Evolutionary conservation across 176 grass and related monocot species (phyloP).

Genomic region (Triticum monococcum): DNA sequence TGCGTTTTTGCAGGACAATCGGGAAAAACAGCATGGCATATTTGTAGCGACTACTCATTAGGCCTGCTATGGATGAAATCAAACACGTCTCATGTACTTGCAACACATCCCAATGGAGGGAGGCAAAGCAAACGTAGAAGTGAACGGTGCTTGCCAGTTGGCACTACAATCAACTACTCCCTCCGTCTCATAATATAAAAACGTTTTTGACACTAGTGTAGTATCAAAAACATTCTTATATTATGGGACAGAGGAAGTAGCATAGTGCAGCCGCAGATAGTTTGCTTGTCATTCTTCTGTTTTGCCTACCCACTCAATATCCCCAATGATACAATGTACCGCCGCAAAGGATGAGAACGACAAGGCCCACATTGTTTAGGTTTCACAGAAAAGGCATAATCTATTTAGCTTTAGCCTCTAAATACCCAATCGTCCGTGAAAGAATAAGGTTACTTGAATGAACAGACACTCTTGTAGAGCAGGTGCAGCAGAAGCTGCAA

Average conservation of each 20-base stretch:
- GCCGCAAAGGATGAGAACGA: neutral
- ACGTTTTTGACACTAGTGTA: too few species aligned
- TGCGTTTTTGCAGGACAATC: neutral
- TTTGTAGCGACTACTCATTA: neutral
- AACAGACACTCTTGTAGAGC: neutral
- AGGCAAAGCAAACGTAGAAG: neutral
- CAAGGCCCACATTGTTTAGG: neutral
- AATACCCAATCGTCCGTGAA: neutral
- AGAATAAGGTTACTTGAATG: neutral
- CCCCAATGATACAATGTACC: neutral
- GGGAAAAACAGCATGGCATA: neutral
- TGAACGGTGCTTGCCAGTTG: neutral
- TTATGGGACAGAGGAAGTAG: neutral
- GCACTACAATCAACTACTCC: neutral
- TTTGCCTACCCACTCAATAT: neutral
- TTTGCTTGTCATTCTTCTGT: neutral
- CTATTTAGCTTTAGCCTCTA: neutral
- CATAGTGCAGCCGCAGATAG: neutral
- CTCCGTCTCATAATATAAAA: too few species aligned
- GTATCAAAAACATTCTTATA: too few species aligned
- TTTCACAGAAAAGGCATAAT: too few species aligned
- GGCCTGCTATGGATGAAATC: neutral
- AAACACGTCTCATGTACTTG: neutral
- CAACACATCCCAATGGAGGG: neutral
- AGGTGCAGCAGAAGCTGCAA: neutral